Evolutionary conservation across 495 filamentous ascomycete species (phyloP).

Genomic region (Podospora didyma): DNA sequence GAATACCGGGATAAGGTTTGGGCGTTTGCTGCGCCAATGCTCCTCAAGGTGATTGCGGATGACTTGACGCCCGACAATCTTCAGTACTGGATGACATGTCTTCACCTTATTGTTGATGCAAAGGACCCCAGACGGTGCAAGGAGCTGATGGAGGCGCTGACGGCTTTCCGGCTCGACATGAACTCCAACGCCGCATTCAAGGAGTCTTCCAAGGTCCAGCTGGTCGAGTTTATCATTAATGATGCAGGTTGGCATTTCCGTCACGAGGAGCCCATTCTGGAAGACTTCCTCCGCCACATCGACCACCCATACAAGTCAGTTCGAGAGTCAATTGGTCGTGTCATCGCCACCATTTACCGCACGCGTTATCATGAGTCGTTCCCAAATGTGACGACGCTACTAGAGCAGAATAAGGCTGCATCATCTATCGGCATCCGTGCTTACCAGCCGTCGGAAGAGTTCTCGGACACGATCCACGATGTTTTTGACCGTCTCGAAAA

Average conservation of each 20-base stretch:
- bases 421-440: slow-evolving; percentile 85
- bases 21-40: slow-evolving; percentile 85
- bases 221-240: slow-evolving; percentile 81
- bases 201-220: slow-evolving; percentile 92
- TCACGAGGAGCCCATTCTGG: slow-evolving; percentile 78
- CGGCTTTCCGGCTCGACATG: slow-evolving; percentile 87
- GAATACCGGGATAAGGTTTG: slow-evolving; percentile 72
- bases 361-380: slow-evolving; percentile 94
- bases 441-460: slow-evolving; percentile 73
- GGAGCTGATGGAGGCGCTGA: slow-evolving; percentile 82
- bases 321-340: slow-evolving; percentile 87
- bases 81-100: slow-evolving; percentile 87
- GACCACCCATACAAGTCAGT: slow-evolving; percentile 98
- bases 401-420: slow-evolving; percentile 70
- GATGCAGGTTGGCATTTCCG: slow-evolving; percentile 97
- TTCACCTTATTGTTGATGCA: slow-evolving; percentile 73
- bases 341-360: slow-evolving; percentile 79
- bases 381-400: slow-evolving; percentile 64
- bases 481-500: slow-evolving; percentile 79
- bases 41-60: slow-evolving; percentile 79
- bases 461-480: slow-evolving; percentile 63
- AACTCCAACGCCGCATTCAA: slow-evolving; percentile 97
- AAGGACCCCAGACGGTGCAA: slow-evolving; percentile 84
- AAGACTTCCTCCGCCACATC: slow-evolving; percentile 85
- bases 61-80: slow-evolving; percentile 92